Evolutionary conservation across 352 stramenopile genomes (phyloP).

Genomic region (Thraustotheca clavata): DNA sequence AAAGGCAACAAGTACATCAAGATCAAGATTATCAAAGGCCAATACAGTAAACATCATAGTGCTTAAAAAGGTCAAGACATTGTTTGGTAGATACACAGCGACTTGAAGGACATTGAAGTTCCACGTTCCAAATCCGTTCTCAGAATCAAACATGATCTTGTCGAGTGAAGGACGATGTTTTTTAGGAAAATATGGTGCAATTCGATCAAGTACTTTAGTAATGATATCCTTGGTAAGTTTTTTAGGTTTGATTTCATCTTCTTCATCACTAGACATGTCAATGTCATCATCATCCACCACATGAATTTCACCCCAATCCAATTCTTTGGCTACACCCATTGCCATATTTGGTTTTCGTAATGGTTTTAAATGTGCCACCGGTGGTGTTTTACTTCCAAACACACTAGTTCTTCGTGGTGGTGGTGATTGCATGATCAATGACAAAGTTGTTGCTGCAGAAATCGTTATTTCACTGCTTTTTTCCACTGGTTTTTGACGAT

Average conservation of each 20-base stretch:
- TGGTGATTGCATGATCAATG: neutral
- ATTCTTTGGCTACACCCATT: neutral
- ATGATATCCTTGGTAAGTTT: slow-evolving; percentile 36
- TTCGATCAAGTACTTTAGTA: slow-evolving; percentile 24
- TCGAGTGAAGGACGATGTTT: slow-evolving; percentile 32
- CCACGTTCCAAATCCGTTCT: slow-evolving; percentile 59
- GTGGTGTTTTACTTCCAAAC: neutral
- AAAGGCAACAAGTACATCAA: slow-evolving; percentile 39
- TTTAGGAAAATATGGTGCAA: slow-evolving; percentile 31
- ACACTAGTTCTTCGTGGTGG: neutral
- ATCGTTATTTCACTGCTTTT: neutral
- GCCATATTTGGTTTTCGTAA: neutral
- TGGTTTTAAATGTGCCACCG: neutral
- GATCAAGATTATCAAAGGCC: slow-evolving; percentile 42
- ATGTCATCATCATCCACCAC: slow-evolving; percentile 24
- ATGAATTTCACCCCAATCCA: slow-evolving; percentile 17
- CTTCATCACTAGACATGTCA: slow-evolving; percentile 21
- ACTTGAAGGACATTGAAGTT: slow-evolving; percentile 62
- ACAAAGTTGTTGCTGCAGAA: neutral
- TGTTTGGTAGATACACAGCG: slow-evolving; percentile 48
- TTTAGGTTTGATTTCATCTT: slow-evolving; percentile 27
- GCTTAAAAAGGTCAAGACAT: slow-evolving; percentile 56
- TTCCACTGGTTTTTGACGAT: slow-evolving; percentile 6
- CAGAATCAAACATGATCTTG: slow-evolving; percentile 36
- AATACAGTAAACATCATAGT: slow-evolving; percentile 67